phyloP scores from a whole-genome alignment of 2,329 filamentous ascomycete species.

The Xylariaceae sp. region DNA sequence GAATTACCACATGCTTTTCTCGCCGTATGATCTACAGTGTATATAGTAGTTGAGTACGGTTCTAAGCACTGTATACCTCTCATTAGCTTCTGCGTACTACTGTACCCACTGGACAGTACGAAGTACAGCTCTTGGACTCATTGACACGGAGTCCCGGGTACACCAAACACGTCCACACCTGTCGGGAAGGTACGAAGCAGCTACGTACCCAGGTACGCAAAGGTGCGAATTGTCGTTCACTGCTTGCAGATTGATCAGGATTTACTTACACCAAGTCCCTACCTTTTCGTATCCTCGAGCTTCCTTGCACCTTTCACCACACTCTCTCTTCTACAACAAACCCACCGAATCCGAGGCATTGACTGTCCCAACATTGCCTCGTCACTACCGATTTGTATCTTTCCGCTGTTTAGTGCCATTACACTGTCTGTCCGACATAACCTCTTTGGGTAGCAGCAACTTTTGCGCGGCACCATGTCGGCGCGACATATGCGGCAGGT shows the following conservation, averaged over 20 bases:
- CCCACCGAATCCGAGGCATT: background rate
- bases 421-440: slow-evolving; percentile 6
- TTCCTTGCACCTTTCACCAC: background rate
- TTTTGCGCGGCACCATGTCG: slow-evolving; percentile 23
- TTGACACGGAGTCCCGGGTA: too few species aligned
- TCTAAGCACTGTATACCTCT: too few species aligned
- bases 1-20: too few species aligned
- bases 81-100: too few species aligned
- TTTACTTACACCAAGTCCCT: background rate
- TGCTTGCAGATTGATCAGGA: background rate
- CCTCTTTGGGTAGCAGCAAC: slow-evolving; percentile 10
- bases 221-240: background rate
- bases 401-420: background rate
- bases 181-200: too few species aligned
- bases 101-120: too few species aligned
- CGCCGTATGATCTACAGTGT: too few species aligned
- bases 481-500: slow-evolving; percentile 24
- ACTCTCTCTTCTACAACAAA: background rate
- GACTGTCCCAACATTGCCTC: background rate
- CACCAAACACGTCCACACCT: too few species aligned
- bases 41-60: too few species aligned
- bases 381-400: slow-evolving; percentile 4
- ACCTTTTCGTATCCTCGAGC: background rate
- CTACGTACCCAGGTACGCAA: too few species aligned
- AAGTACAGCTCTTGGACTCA: too few species aligned